Percentiles rank a stretch among this genome's conserved stretches.
Conservation (phyloP, 495 filamentous ascomycete genomes). For the Parathielavia appendiculata region DNA sequence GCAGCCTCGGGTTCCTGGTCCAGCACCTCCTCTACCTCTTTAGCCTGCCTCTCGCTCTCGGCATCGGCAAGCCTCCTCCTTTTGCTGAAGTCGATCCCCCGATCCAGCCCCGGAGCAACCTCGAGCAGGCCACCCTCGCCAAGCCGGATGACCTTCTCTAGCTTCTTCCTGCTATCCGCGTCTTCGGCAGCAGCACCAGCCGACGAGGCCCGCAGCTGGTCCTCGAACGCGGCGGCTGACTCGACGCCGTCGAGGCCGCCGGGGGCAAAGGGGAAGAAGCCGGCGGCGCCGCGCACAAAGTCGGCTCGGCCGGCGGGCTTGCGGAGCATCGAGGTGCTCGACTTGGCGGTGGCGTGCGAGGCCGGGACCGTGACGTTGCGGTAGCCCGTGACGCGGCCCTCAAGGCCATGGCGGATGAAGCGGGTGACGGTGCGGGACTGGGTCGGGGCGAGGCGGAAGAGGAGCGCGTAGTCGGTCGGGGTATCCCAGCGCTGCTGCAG, state of each 20-base stretch:
- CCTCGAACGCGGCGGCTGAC: conserved; percentile 69
- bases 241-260: conserved; percentile 88
- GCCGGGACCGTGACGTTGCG: conserved; percentile 91
- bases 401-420: conserved; percentile 86
- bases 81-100: conserved; percentile 71
- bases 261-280: conserved; percentile 93
- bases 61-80: conserved; percentile 51
- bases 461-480: conserved; percentile 64
- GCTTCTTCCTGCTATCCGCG: conserved; percentile 44
- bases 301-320: conserved; percentile 85
- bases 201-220: conserved; percentile 43
- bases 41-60: conserved; percentile 47
- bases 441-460: conserved; percentile 83
- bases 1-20: conserved; percentile 59
- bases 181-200: conserved; percentile 27
- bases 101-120: conserved; percentile 73
- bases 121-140: conserved; percentile 76
- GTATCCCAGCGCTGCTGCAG: conserved; percentile 89
- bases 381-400: conserved; percentile 90
- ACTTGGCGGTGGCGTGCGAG: conserved; percentile 87
- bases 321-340: conserved; percentile 83
- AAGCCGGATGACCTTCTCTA: conserved; percentile 79
- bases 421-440: conserved; percentile 90
- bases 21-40: conserved; percentile 70
- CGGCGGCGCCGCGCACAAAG: conserved; percentile 90